Percentiles rank a stretch among this genome's conserved stretches.
Evolutionary conservation across 176 grass and related monocot genomes (phyloP).

Genomic region (Triticum turgidum): DNA sequence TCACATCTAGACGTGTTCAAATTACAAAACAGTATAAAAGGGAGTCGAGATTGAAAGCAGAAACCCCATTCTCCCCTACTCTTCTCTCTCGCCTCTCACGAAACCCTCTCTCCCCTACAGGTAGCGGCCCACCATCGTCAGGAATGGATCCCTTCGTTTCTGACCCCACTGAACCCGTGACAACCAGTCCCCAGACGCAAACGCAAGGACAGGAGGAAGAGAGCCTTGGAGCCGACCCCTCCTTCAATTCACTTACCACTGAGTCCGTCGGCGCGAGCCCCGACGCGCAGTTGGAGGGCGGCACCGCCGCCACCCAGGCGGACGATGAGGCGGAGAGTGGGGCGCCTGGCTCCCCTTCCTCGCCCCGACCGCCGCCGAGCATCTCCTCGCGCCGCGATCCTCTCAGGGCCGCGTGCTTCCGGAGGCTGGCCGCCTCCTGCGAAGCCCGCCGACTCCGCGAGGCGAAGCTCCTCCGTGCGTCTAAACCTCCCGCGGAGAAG

Average conservation of each 20-base stretch:
- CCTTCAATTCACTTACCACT: not conserved
- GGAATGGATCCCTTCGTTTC: not conserved
- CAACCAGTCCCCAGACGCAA: not conserved
- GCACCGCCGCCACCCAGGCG: not conserved
- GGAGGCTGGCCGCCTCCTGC: not conserved
- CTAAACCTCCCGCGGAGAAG: not conserved
- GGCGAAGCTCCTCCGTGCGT: not conserved
- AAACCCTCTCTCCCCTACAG: not conserved
- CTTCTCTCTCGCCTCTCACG: not conserved
- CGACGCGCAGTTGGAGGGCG: no score
- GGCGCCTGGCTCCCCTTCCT: not conserved
- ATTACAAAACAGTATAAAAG: not conserved
- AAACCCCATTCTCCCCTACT: not conserved
- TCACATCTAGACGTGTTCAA: not conserved
- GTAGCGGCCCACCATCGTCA: not conserved
- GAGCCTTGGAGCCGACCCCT: not conserved
- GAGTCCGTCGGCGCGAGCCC: not conserved
- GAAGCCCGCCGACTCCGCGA: not conserved
- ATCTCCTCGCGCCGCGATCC: conserved; percentile 2
- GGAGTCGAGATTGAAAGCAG: no score
- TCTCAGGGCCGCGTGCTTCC: conserved; percentile 18
- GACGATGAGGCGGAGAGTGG: not conserved
- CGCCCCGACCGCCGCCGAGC: not conserved
- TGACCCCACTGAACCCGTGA: not conserved
- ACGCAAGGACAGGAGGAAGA: no score